These are phyloP conservation scores for Aspergillus uvarum DNA, from an alignment of 2,329 filamentous ascomycete genomes.

Conservation along the genomic window DNA sequence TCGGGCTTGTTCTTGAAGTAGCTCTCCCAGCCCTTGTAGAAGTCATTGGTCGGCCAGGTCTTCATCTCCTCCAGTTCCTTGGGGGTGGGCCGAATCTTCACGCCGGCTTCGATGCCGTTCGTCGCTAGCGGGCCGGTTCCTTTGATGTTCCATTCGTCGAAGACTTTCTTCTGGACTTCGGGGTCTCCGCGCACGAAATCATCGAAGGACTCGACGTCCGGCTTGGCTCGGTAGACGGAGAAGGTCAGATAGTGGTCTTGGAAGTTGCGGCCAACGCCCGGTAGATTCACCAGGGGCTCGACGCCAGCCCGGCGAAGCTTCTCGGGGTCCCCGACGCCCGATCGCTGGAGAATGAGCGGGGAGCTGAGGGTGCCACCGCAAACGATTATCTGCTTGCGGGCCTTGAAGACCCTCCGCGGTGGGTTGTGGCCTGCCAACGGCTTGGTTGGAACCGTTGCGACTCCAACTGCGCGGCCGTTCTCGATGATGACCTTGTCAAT, in stretches of 20 bases:
- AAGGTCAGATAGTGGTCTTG: constrained; percentile 75
- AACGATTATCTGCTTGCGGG: constrained; percentile 72
- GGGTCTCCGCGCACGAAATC: constrained; percentile 75
- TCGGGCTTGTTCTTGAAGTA: constrained; percentile 84
- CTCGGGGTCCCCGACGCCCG: constrained; percentile 70
- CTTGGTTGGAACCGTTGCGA: constrained; percentile 70
- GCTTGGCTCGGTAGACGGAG: constrained; percentile 69
- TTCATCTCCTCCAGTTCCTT: constrained; percentile 69
- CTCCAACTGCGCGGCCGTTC: constrained; percentile 68
- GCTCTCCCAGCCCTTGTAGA: constrained; percentile 68
- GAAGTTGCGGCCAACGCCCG: constrained; percentile 73
- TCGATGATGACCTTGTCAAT: constrained; percentile 75
- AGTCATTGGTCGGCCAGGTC: constrained; percentile 71
- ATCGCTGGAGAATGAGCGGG: constrained; percentile 72
- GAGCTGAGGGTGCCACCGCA: constrained; percentile 72
- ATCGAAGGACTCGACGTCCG: constrained; percentile 74
- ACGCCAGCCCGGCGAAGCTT: constrained; percentile 69
- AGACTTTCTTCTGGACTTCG: constrained; percentile 70
- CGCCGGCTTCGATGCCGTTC: constrained; percentile 76
- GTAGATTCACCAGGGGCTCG: constrained; percentile 68
- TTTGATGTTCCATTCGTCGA: constrained; percentile 74
- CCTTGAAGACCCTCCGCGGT: constrained; percentile 60
- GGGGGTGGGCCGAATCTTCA: constrained; percentile 71
- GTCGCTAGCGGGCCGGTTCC: constrained; percentile 75
- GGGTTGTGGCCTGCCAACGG: constrained; percentile 58